These are phyloP conservation scores for Sarocladium oryzae DNA, from an alignment of 2,329 filamentous ascomycete species.

Conservation along the genomic window DNA sequence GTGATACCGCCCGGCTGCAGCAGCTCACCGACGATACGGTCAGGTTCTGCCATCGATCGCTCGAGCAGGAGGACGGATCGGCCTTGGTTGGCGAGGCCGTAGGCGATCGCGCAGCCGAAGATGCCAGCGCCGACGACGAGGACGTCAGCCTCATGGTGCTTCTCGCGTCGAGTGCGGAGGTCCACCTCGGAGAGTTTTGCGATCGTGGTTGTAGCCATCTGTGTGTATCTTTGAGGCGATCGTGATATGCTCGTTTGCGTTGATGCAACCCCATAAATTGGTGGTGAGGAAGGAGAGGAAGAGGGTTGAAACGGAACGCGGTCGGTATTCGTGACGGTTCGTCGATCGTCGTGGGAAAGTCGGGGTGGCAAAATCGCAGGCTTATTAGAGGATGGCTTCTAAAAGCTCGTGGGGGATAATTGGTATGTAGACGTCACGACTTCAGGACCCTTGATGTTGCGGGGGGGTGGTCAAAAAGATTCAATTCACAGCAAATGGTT, in stretches of 20 bases:
- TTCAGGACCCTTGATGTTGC: background rate
- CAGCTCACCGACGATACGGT: conserved; percentile 93
- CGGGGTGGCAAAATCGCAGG: conserved; percentile 5
- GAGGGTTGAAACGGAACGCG: too few relatives aligned
- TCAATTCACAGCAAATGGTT: too few relatives aligned
- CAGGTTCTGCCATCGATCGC: conserved; percentile 81
- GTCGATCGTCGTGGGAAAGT: background rate
- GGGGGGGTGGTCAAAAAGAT: too few relatives aligned
- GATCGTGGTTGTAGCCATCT: conserved; percentile 4
- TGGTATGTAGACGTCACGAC: conserved; percentile 1
- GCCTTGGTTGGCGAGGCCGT: conserved; percentile 79
- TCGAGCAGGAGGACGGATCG: conserved; percentile 88
- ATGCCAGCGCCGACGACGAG: conserved; percentile 90
- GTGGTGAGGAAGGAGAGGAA: background rate
- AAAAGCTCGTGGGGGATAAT: background rate
- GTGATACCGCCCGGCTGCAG: conserved; percentile 86
- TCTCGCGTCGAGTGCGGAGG: conserved; percentile 37
- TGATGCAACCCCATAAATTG: too few relatives aligned
- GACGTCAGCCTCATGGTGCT: conserved; percentile 66
- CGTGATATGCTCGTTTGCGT: too few relatives aligned
- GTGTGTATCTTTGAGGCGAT: background rate
- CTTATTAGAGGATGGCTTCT: background rate
- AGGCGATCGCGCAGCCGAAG: conserved; percentile 80
- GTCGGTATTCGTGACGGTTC: background rate
- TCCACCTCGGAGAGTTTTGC: conserved; percentile 23